These are phyloP conservation scores for Botrytis cinerea DNA, from an alignment of 2,329 filamentous ascomycete genomes.

Conservation along the genomic window DNA sequence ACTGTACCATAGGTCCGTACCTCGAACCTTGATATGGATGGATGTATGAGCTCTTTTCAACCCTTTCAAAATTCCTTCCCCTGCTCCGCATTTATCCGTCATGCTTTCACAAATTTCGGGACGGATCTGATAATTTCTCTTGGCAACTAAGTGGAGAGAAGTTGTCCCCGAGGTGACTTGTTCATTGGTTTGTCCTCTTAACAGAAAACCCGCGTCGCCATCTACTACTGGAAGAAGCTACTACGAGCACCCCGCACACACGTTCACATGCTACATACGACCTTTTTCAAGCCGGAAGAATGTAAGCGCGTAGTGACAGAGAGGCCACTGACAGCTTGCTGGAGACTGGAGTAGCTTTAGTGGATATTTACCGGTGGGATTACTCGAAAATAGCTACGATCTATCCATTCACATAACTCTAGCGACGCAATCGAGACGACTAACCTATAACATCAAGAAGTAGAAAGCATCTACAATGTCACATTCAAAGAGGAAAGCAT, in stretches of 20 bases:
- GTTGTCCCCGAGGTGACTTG: background rate
- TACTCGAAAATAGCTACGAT: background rate
- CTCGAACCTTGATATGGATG: background rate
- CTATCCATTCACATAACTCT: background rate
- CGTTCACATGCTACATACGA: background rate
- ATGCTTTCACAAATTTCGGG: constrained; percentile 10
- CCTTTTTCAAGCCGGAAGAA: background rate
- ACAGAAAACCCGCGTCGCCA: background rate
- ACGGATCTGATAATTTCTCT: constrained; percentile 26
- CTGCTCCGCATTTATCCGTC: constrained; percentile 15
- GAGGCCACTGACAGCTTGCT: background rate
- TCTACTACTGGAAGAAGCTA: background rate
- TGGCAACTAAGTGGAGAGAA: constrained; percentile 14
- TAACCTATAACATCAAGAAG: background rate
- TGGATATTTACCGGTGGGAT: constrained; percentile 1
- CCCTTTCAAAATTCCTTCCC: background rate
- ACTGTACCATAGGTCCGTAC: background rate
- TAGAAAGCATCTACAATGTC: background rate
- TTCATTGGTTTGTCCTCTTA: background rate
- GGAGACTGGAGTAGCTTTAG: background rate
- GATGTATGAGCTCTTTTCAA: background rate
- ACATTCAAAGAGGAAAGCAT: background rate
- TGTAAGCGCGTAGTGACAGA: background rate
- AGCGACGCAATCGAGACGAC: background rate
- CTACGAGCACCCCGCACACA: background rate